Base-by-base conservation (phyloP, 495 filamentous ascomycete genomes). In the Lasiosphaeriaceae sp. region DNA sequence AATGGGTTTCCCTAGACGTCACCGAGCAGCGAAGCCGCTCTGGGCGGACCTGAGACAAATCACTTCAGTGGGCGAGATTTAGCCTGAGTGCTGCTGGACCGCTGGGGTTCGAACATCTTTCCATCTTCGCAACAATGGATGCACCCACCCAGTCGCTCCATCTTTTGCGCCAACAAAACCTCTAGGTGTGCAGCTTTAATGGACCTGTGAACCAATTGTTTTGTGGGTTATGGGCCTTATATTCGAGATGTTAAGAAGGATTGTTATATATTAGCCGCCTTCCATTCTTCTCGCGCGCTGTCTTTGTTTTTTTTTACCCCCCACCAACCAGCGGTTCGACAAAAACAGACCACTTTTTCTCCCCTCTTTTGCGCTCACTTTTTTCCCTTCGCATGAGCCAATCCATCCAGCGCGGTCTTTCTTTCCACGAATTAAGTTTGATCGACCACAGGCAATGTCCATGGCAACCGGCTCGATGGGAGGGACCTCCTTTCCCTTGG, bases 391-490 rank as follows among this genome's bases (percentile, higher is more conserved):
- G 39, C n/a, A 16, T 12, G 34, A 17, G 5, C 39, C 39, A 17
- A 16, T 43, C 39, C n/a, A 17, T 5, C n/a, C n/a, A n/a, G n/a
- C n/a, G n/a, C 8, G 14, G 39, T 5, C 12, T 43, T 43, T 14
- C 5, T n/a, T 14, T 43, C 14, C 5, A 14, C n/a, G 14, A 43
- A 43, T 43, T 43, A 12, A 43, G 39, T 43, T 43, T 43, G 39
- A 37, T 37, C 34, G 14, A 43, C 39, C 12, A 14, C 39, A 43
- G n/a, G 14, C 12, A 14, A 43, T 17, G 23, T 46, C 22, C 52
- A 46, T 45, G 54, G 47, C 54, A 57, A 57, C 54, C 47, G 54
- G 54, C 54, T 44, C 16, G 21, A 51, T 26, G 46, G 47, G n/a
- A 17, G 39, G 39, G 26, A 31, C 14, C 39, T 16, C 16, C 16